Conservation (phyloP, 371 early-diverging fungal species). For the Mortierella sp. region DNA sequence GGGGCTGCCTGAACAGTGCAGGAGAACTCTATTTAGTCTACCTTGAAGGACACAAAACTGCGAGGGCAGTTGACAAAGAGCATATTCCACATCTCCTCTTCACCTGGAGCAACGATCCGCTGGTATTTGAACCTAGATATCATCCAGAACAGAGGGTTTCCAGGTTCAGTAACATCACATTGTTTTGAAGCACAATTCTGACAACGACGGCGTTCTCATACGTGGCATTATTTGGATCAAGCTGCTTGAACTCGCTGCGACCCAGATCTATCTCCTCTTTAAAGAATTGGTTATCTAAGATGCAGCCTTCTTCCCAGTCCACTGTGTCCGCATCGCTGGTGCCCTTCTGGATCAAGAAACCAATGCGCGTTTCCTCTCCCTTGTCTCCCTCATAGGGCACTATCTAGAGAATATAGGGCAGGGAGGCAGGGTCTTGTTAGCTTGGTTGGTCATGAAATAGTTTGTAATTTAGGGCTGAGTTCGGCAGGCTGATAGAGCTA, state of each 20-base stretch:
- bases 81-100: slow-evolving; percentile 62
- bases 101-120: slow-evolving; percentile 39
- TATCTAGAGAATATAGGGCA: no score
- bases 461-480: no score
- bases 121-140: slow-evolving; percentile 48
- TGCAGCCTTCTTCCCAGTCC: slow-evolving; percentile 42
- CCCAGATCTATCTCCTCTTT: slow-evolving; percentile 25
- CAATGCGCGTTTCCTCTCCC: slow-evolving; percentile 31
- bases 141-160: not conserved
- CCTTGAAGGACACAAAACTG: slow-evolving; percentile 54
- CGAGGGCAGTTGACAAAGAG: slow-evolving; percentile 58
- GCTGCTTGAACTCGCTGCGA: slow-evolving; percentile 23
- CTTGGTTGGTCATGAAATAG: no score
- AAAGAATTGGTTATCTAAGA: slow-evolving; percentile 33
- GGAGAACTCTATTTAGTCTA: slow-evolving; percentile 22
- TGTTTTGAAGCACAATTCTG: not conserved
- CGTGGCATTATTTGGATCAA: slow-evolving; percentile 24
- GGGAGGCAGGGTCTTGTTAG: no score
- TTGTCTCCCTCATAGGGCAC: slow-evolving; percentile 18
- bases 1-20: no score
- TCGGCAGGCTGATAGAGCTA: no score
- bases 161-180: not conserved
- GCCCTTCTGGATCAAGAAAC: slow-evolving; percentile 39
- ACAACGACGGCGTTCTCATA: not conserved
- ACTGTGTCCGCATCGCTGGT: slow-evolving; percentile 23